Percentiles rank a stretch among this genome's conserved stretches.
These are phyloP conservation scores for Acacia crassicarpa DNA, from an alignment of 306 rosid species.

Conservation along the genomic window DNA sequence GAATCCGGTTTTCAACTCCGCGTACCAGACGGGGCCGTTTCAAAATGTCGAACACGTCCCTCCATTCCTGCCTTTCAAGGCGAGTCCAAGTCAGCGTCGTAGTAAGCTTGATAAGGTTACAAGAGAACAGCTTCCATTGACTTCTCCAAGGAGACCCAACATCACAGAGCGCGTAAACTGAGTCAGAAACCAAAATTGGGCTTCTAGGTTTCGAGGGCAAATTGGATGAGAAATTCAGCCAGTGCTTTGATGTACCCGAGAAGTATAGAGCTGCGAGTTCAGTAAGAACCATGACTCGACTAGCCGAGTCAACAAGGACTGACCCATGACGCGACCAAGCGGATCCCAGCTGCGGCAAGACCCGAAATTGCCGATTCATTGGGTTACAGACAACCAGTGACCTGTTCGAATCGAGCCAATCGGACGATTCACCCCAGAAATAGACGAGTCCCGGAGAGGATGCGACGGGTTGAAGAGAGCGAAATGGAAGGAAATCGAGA, in stretches of 20 bases:
- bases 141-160: constrained; percentile 92
- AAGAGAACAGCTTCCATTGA: constrained; percentile 81
- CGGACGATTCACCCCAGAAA: constrained; percentile 75
- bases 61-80: constrained; percentile 75
- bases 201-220: constrained; percentile 88
- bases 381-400: constrained; percentile 82
- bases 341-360: constrained; percentile 82
- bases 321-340: constrained; percentile 96
- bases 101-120: constrained; percentile 37
- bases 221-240: constrained; percentile 82
- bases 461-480: constrained; percentile 79
- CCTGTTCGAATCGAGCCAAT: constrained; percentile 44
- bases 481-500: constrained; percentile 79
- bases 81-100: constrained; percentile 57
- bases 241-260: constrained; percentile 36
- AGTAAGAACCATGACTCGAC: constrained; percentile 77
- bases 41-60: constrained; percentile 82
- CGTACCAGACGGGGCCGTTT: constrained; percentile 78
- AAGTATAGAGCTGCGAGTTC: constrained; percentile 84
- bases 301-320: constrained; percentile 69
- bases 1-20: constrained; percentile 50
- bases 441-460: constrained; percentile 77
- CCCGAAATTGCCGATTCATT: constrained; percentile 62
- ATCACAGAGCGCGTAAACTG: constrained; percentile 78
- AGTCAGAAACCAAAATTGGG: constrained; percentile 62